Base-by-base conservation (phyloP, 164 flowering plant species). In the Vitis rotundifolia region DNA sequence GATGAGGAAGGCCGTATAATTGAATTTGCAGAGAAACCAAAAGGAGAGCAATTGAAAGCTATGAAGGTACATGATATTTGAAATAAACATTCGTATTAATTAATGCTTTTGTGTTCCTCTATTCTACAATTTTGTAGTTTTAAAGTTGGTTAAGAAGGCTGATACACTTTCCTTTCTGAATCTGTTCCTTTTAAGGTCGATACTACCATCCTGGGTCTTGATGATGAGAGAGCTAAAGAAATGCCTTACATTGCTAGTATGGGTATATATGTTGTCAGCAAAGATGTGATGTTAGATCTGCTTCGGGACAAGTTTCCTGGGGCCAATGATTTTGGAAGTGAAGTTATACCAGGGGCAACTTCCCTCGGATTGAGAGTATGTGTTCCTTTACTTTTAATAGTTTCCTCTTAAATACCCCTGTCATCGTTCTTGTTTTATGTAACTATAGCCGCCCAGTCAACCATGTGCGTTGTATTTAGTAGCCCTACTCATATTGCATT, bases 251-350 rank as follows among this genome's bases (percentile, higher is more conserved):
- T 94, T 81, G 97, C 98, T 2, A 95, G 99, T 66, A 95, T 95
- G 99, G 99, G 99, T 67, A 94, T 95, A 61, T 95, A 95, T 85
- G 99, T 95, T 64, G 83, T 95, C 56, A 95, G 96, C 87, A 95
- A 91, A 83, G 79, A 95, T 78, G 97, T 88, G 63, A 92, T 95
- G 99, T 50, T 92, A 53, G 71, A 84, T 50, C 82, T 95, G 58
- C 93, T 95, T 14, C 75, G 90, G 19, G 89, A 95, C 6, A 81
- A 87, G 76, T 92, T 92, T 70, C 99, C 99, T 59, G 94, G 87
- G 74, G 98, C 99, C 70, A 95, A 92, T 83, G 99, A 95, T 74
- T 92, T 95, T 80, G 99, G 98, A 22, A 91, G 99, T 82, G 98
- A 95, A 87, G 93, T 95, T 55, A 95, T 95, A 75, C 98, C 99